A percentile compares a stretch with the other conserved stretches of the same genome.
Conservation (phyloP, 2,329 filamentous ascomycete species). For the Hypoxylon sp. region DNA sequence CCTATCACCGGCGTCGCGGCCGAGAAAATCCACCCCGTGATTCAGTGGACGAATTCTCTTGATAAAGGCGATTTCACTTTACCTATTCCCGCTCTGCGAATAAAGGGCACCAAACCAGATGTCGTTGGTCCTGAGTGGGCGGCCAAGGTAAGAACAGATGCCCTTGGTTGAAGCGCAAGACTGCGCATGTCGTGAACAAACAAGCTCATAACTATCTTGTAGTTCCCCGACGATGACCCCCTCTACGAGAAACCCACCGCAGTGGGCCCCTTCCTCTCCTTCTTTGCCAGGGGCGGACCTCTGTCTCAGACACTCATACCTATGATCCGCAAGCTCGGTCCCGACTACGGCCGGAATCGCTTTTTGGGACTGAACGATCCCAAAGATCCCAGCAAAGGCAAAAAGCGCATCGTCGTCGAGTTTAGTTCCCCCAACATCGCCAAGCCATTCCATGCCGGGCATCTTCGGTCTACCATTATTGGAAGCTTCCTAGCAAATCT, state of each 20-base stretch:
- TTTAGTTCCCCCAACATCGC: constrained; percentile 82
- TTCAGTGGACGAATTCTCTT: constrained; percentile 80
- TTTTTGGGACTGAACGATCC: constrained; percentile 65
- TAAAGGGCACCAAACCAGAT: constrained; percentile 74
- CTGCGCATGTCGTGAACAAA: neutral
- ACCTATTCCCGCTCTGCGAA: constrained; percentile 78
- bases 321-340: constrained; percentile 69
- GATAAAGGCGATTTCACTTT: constrained; percentile 86
- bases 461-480: constrained; percentile 80
- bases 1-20: constrained; percentile 75
- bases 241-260: constrained; percentile 74
- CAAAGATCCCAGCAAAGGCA: constrained; percentile 49
- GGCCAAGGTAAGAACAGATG: constrained; percentile 57
- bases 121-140: constrained; percentile 70
- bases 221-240: constrained; percentile 75
- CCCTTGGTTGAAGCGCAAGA: neutral
- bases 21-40: constrained; percentile 74
- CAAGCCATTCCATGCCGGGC: constrained; percentile 78
- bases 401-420: constrained; percentile 68
- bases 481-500: constrained; percentile 76
- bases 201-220: constrained; percentile 24
- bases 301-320: constrained; percentile 74
- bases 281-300: constrained; percentile 79
- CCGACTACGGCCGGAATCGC: constrained; percentile 71
- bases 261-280: constrained; percentile 76